These are phyloP conservation scores for Conticribra guillardii DNA, from an alignment of 108 stramenopile genomes.

Conservation along the genomic window DNA sequence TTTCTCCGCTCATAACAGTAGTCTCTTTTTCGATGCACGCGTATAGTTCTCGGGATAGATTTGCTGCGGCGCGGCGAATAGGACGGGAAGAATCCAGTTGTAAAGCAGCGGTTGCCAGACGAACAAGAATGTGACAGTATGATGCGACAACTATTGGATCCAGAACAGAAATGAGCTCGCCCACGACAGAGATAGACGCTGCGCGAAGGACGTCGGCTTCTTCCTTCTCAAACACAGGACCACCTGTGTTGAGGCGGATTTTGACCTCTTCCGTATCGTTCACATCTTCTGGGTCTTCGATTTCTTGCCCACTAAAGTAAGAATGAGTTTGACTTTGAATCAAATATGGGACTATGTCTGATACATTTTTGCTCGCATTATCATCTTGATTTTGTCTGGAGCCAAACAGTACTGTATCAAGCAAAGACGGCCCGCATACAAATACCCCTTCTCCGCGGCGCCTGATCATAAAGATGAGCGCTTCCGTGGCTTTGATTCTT, in stretches of 20 bases:
- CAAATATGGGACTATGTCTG: constrained; percentile 3
- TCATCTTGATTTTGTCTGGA: constrained; percentile 6
- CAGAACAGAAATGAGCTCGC: constrained; percentile 60
- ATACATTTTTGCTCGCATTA: constrained; percentile 1
- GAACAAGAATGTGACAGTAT: constrained; percentile 53
- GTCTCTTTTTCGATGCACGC: constrained; percentile 53
- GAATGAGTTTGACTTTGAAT: constrained; percentile 65
- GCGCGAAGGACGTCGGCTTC: constrained; percentile 73
- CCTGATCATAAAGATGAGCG: constrained; percentile 73
- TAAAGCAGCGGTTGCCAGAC: constrained; percentile 45
- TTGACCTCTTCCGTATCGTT: constrained; percentile 48
- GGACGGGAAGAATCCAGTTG: constrained; percentile 64
- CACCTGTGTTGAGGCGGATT: constrained; percentile 73
- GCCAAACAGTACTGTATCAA: constrained; percentile 67
- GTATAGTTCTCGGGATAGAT: constrained; percentile 69
- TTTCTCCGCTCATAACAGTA: constrained; percentile 6
- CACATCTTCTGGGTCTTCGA: constrained; percentile 22
- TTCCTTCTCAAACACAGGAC: constrained; percentile 76
- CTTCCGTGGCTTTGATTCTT: constrained; percentile 80
- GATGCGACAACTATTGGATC: constrained; percentile 42
- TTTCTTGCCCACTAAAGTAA: constrained; percentile 51
- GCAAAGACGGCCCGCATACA: constrained; percentile 47
- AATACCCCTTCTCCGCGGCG: constrained; percentile 64
- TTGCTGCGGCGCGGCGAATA: constrained; percentile 69
- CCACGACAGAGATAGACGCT: constrained; percentile 55